Percentiles rank a stretch among this genome's conserved stretches.
Evolutionary conservation across 192 early-diverging fungal species (phyloP).

Genomic region (Podila epicladia): DNA sequence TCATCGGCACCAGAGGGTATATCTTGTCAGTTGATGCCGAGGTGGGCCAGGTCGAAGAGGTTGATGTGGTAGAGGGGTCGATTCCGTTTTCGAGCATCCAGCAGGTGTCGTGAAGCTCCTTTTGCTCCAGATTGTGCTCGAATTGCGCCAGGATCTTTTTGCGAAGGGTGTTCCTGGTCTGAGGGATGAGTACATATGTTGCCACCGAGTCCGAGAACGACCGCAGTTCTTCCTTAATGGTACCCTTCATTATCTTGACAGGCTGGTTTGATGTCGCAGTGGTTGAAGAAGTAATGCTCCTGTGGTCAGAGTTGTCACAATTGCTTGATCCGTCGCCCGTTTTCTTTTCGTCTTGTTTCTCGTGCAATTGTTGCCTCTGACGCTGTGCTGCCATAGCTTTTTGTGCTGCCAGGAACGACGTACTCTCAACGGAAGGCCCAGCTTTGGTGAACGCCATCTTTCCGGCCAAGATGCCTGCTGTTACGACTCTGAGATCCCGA

Average conservation of each 20-base stretch:
- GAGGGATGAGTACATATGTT: slow-evolving; percentile 40
- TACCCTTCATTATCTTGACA: slow-evolving; percentile 7
- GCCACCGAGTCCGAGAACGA: slow-evolving; percentile 41
- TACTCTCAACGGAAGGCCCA: slow-evolving; percentile 13
- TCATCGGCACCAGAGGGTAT: slow-evolving; percentile 40
- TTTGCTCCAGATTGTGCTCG: slow-evolving; percentile 33
- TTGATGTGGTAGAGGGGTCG: neutral
- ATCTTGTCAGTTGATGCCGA: neutral
- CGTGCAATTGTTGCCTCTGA: neutral
- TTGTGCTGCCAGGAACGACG: slow-evolving; percentile 6
- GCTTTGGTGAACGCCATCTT: slow-evolving; percentile 41
- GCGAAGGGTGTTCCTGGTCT: slow-evolving; percentile 27
- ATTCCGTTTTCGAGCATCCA: slow-evolving; percentile 41
- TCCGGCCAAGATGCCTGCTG: slow-evolving; percentile 42
- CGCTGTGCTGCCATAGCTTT: slow-evolving; percentile 8
- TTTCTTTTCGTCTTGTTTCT: neutral
- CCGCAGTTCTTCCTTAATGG: slow-evolving; percentile 24
- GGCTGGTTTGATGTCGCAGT: neutral
- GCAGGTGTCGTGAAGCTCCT: slow-evolving; percentile 29
- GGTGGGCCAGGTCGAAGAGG: neutral
- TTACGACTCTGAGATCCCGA: slow-evolving; percentile 43
- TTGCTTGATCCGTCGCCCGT: neutral
- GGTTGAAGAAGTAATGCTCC: neutral
- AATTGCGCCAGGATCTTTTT: slow-evolving; percentile 40
- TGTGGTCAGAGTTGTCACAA: neutral